Conservation (phyloP, 805 yeast species). For the Yamadazyma akitaensis region DNA sequence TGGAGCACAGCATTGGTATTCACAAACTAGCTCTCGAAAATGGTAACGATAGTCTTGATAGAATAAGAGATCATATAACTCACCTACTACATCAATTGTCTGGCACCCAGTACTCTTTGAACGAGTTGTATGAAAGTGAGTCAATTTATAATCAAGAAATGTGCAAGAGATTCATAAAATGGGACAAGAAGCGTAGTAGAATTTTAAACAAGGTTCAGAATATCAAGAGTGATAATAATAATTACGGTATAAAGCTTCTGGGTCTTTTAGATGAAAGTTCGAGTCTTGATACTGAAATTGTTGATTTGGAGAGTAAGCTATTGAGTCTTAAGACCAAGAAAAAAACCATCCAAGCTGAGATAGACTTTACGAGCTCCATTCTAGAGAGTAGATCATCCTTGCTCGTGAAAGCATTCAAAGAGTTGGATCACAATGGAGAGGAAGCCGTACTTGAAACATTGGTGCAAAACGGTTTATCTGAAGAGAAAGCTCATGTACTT, state of each 20-base stretch:
- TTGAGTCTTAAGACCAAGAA: slow-evolving; percentile 31
- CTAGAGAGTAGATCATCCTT: slow-evolving; percentile 47
- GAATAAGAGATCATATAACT: slow-evolving; percentile 26
- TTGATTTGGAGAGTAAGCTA: slow-evolving; percentile 34
- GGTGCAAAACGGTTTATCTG: slow-evolving; percentile 20
- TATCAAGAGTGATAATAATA: slow-evolving; percentile 38
- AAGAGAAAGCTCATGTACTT: slow-evolving; percentile 16
- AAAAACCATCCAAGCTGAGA: slow-evolving; percentile 31
- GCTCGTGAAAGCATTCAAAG: slow-evolving; percentile 39
- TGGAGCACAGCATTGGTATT: slow-evolving; percentile 3
- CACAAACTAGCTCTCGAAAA: slow-evolving; percentile 19
- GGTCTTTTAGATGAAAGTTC: slow-evolving; percentile 30
- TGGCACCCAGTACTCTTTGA: slow-evolving; percentile 41
- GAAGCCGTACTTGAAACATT: slow-evolving; percentile 28
- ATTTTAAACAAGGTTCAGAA: slow-evolving; percentile 33
- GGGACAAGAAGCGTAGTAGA: slow-evolving; percentile 39
- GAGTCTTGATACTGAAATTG: slow-evolving; percentile 37
- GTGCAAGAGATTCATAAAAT: slow-evolving; percentile 28
- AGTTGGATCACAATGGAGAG: slow-evolving; percentile 37
- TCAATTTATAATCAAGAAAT: slow-evolving; percentile 24
- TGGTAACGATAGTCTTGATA: slow-evolving; percentile 33
- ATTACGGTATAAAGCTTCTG: slow-evolving; percentile 41
- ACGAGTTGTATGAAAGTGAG: slow-evolving; percentile 45
- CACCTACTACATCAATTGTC: slow-evolving; percentile 35
- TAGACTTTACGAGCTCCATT: slow-evolving; percentile 46